Evolutionary conservation across 768 basidiomycete genomes (phyloP), one percentile per base, ranked within the genome.

Genomic region (Aureoboletus auriporus): DNA sequence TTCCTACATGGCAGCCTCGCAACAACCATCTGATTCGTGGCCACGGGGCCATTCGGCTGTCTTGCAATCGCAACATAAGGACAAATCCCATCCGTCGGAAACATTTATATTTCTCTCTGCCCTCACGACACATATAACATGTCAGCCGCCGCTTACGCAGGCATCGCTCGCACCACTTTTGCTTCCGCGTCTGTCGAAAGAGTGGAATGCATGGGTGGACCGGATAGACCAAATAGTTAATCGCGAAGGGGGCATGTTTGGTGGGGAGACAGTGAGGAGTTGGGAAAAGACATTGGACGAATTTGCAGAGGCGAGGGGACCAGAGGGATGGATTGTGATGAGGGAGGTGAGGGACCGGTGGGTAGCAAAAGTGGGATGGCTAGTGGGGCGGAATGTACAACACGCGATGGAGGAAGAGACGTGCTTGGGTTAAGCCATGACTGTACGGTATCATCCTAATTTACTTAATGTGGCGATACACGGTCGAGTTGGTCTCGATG

Each of bases 191-290:
- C 66, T 93, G 26, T 57, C 73, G 8, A 75, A 83, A 44, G 89
- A 93, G 62, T 92, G 90, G 89, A 76, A 71, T 43, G 81, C 80
- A 12, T 93, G 89, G 89, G 72, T 89, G 16, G 73, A 79, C 34
- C 75, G 75, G 40, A 75, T 93, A 28, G 86, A 90, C 55, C 70
- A 77, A 8, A 68, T 79, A 13, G 85, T 89, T 5, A 93, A 92
- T 59, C 71, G 67, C 12, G 74, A 84, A 52, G 86, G 80, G 6
- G 82, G 86, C 6, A 89, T 93, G 89, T 90, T 90, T 62, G 81
- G 86, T 3, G 75, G 72, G 31, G 88, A 90, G 51, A 78, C 76
- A 8, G 87, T 84, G 36, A 67, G 73, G 54, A 70, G 68, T 6
- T 93, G 89, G 89, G 83, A 83, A 58, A 74, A 78, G 36, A 75